A percentile compares a stretch with the other conserved stretches of the same genome.
Conservation (phyloP, 129 eudicot genomes). For the Pittosporum tobira region DNA sequence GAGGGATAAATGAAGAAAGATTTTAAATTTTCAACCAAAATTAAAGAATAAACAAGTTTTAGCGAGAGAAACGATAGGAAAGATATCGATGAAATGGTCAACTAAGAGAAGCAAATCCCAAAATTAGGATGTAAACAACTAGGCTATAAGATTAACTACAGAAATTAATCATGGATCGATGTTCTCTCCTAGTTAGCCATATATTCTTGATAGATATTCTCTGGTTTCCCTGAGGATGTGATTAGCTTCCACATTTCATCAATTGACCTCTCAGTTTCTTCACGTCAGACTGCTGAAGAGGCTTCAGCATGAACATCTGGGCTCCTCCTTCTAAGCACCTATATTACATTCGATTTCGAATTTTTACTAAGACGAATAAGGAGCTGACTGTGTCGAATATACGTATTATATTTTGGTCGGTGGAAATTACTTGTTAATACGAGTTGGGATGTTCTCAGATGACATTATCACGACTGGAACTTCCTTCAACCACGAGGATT, state of each 20-base stretch:
- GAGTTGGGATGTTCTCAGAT: constrained; percentile 71
- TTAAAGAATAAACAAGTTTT: too few relatives aligned
- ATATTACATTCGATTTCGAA: not conserved
- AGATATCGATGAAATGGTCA: too few relatives aligned
- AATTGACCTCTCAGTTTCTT: constrained; percentile 52
- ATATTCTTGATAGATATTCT: not conserved
- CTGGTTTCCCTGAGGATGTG: not conserved
- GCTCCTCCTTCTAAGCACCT: constrained; percentile 90
- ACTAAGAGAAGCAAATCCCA: too few relatives aligned
- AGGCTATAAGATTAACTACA: not conserved
- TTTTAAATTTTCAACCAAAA: too few relatives aligned
- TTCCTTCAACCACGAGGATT: constrained; percentile 57
- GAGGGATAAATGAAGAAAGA: too few relatives aligned
- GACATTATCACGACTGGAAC: constrained; percentile 84
- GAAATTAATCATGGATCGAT: not conserved
- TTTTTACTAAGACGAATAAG: not conserved
- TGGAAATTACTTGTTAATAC: constrained; percentile 47
- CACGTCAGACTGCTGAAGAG: constrained; percentile 59
- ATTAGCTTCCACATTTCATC: constrained; percentile 22
- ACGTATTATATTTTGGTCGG: too few relatives aligned
- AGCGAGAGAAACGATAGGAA: too few relatives aligned
- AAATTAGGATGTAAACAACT: not conserved
- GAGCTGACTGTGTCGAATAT: too few relatives aligned
- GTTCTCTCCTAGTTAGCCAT: not conserved
- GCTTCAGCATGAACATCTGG: constrained; percentile 70